Base-by-base conservation (phyloP, 2,329 filamentous ascomycete genomes). In the Aspergillus jensenii region DNA sequence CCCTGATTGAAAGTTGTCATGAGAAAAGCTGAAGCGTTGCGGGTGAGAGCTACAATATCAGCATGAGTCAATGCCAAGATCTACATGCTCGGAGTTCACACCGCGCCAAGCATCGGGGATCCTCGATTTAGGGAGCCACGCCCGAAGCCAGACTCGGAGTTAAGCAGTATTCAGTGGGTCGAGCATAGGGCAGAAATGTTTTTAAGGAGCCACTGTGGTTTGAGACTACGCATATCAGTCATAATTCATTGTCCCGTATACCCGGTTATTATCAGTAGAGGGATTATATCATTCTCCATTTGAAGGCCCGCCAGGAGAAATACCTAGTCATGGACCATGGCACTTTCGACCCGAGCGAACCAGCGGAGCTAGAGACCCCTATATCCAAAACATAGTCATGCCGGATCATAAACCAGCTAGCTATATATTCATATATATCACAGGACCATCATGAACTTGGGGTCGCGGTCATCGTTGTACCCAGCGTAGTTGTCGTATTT, bases 391-490 rank as follows among this genome's bases (percentile, higher is more conserved):
- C 15, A 27, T 40, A 21, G 27, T 35, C 27, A 35, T n/a, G 41
- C 44, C 39, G 33, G 15, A 21, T 74, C 71, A 88, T 63, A 27
- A 31, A 8, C 9, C 6, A 25, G 23, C 27, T 9, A 12, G 9
- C 27, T 31, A 31, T 31, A 31, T 31, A 31, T 31, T 11, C 27
- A 31, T 31, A 31, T 31, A 31, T 31, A 31, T 31, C 27, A 31
- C 27, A 88, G 64, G 8, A 89, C 78, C 78, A 88, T 79, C 61
- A 76, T 81, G 64, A 89, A 89, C 2, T 76, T 70, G 0, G 87
- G 87, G 60, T 89, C 84, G 23, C 87, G 77, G 64, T 89, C 87
- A 66, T 89, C 87, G 0, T 82, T 83, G 59, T 71, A 82, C 0
- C 83, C 86, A 40, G 74, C 74, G 64, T 81, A 88, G 61, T 82